phyloP scores from a whole-genome alignment of 2,329 filamentous ascomycete genomes.

The Verticillium klebahnii region DNA sequence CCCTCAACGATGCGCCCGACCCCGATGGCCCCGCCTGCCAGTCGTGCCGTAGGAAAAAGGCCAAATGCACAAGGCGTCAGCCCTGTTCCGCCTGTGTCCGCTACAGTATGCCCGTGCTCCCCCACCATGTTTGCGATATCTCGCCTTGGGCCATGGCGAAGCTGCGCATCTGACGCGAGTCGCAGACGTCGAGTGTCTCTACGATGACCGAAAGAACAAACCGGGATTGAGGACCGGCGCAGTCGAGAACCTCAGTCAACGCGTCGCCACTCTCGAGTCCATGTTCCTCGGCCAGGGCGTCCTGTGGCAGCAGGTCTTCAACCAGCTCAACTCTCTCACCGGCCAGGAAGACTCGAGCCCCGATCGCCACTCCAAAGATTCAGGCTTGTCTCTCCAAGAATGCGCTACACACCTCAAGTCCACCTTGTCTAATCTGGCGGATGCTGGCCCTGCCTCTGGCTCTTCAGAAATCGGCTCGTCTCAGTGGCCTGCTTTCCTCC shows the following conservation, averaged over 20 bases:
- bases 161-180: neutral
- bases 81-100: constrained; percentile 36
- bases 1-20: neutral
- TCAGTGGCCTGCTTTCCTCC: neutral
- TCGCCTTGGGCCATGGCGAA: too few relatives aligned
- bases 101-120: constrained; percentile 12
- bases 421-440: constrained; percentile 11
- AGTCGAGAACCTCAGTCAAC: constrained; percentile 27
- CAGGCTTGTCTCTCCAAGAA: constrained; percentile 12
- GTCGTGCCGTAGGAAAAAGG: constrained; percentile 38
- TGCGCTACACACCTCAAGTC: constrained; percentile 16
- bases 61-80: constrained; percentile 35
- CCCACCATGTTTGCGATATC: constrained; percentile 10
- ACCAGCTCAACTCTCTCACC: constrained; percentile 5
- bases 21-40: constrained; percentile 23
- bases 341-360: neutral
- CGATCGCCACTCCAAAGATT: neutral
- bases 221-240: constrained; percentile 28
- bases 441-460: neutral
- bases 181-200: constrained; percentile 23
- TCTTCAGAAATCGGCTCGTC: neutral
- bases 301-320: constrained; percentile 28
- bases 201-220: constrained; percentile 25
- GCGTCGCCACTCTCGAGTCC: constrained; percentile 25
- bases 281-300: constrained; percentile 33